phyloP scores from a whole-genome alignment of 306 rosid species.

The Lathyrus aphaca region DNA sequence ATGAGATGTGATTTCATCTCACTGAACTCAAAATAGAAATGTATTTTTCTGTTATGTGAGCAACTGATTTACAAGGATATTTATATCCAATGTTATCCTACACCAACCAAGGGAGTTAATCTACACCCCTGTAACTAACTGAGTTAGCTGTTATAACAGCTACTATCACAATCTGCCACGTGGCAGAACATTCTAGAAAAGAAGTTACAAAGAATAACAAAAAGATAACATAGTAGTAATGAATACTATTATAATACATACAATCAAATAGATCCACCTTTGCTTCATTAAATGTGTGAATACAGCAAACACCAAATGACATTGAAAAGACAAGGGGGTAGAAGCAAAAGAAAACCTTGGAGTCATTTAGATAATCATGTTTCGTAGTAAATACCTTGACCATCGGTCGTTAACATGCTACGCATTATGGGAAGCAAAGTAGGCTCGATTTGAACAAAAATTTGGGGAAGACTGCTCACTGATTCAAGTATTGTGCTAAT shows the following conservation, averaged over 20 bases:
- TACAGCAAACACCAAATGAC: neutral
- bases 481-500: conserved; percentile 96
- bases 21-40: too few species aligned
- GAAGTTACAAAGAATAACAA: too few species aligned
- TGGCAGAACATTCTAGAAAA: too few species aligned
- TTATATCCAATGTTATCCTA: too few species aligned
- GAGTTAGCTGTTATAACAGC: too few species aligned
- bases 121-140: too few species aligned
- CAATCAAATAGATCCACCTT: conserved; percentile 8
- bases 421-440: conserved; percentile 90
- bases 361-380: conserved; percentile 28
- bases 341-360: conserved; percentile 6
- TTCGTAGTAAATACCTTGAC: conserved; percentile 66
- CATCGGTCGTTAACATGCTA: conserved; percentile 90
- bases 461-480: conserved; percentile 93
- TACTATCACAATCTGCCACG: too few species aligned
- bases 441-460: conserved; percentile 83
- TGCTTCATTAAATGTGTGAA: conserved; percentile 8
- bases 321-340: conserved; percentile 1
- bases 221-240: too few species aligned
- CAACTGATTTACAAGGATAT: too few species aligned
- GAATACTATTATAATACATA: neutral
- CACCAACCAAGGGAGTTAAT: too few species aligned
- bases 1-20: neutral
- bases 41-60: too few species aligned